These are phyloP conservation scores for Rhodamnia argentea DNA, from an alignment of 345 rosid species.

Conservation along the genomic window DNA sequence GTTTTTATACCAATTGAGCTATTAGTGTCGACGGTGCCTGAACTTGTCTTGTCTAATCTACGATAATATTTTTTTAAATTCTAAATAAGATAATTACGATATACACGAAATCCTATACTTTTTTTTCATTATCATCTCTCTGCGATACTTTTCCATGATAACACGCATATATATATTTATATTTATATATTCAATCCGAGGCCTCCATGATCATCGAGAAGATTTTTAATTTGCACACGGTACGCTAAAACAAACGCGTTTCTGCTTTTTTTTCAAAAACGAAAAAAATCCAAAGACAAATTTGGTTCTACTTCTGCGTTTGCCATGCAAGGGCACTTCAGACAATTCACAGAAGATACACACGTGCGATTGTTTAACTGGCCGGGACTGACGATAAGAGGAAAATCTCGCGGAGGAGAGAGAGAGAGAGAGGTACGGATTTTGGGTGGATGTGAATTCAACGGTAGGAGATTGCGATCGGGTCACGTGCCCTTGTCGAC, in stretches of 20 bases:
- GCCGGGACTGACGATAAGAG: neutral
- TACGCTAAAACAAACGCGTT: neutral
- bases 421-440: neutral
- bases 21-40: too few species aligned
- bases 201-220: neutral
- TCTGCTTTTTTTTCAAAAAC: too few species aligned
- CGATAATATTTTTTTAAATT: too few species aligned
- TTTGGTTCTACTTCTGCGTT: neutral
- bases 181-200: neutral
- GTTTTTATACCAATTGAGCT: too few species aligned
- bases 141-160: too few species aligned
- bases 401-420: neutral
- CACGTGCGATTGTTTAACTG: neutral
- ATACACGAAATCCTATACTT: too few species aligned
- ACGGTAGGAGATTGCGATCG: neutral
- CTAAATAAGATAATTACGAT: too few species aligned
- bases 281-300: too few species aligned
- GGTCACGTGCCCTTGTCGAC: neutral
- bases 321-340: neutral
- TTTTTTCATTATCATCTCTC: too few species aligned
- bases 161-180: too few species aligned
- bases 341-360: neutral
- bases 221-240: neutral
- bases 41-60: too few species aligned
- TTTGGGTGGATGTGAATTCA: neutral